These are phyloP conservation scores for Boletus subcaerulescens DNA, from an alignment of 768 basidiomycete genomes.

Conservation along the genomic window DNA sequence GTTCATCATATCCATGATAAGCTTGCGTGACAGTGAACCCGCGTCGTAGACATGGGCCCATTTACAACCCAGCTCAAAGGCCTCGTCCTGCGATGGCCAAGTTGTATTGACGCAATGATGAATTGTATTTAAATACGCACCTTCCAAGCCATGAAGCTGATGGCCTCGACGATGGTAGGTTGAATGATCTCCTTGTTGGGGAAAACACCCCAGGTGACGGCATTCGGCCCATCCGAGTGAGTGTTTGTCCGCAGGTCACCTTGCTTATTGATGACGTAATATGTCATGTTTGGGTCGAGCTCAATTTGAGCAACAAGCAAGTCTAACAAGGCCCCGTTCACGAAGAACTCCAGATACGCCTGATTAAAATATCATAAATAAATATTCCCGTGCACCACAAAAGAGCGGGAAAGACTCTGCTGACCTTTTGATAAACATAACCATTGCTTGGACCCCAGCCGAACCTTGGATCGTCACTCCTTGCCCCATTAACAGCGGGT, in stretches of 20 bases:
- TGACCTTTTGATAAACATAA: constrained; percentile 92
- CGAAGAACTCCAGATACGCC: constrained; percentile 98
- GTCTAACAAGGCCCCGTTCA: constrained; percentile 67
- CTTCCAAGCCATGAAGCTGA: constrained; percentile 99
- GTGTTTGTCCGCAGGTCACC: constrained; percentile 95
- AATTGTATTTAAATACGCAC: constrained; percentile 35
- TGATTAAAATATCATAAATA: constrained; percentile 29
- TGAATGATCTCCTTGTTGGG: constrained; percentile 95
- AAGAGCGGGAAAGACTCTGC: constrained; percentile 1
- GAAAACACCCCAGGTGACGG: constrained; percentile 99
- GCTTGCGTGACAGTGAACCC: constrained; percentile 66
- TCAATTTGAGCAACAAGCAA: constrained; percentile 79
- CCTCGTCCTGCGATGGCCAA: constrained; percentile 67
- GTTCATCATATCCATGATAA: constrained; percentile 80
- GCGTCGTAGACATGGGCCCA: constrained; percentile 88
- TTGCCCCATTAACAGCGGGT: constrained; percentile 88
- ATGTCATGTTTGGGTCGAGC: constrained; percentile 84
- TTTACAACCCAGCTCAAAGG: constrained; percentile 86
- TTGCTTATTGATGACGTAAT: constrained; percentile 95
- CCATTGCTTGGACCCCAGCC: constrained; percentile 96
- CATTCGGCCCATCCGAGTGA: constrained; percentile 92
- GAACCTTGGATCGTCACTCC: constrained; percentile 79
- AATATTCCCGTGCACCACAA: not conserved
- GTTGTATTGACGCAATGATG: not conserved
- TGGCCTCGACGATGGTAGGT: constrained; percentile 94